A percentile compares a stretch with the other conserved stretches of the same genome.
Conservation (phyloP, 345 rosid species). For the Draba incana region DNA sequence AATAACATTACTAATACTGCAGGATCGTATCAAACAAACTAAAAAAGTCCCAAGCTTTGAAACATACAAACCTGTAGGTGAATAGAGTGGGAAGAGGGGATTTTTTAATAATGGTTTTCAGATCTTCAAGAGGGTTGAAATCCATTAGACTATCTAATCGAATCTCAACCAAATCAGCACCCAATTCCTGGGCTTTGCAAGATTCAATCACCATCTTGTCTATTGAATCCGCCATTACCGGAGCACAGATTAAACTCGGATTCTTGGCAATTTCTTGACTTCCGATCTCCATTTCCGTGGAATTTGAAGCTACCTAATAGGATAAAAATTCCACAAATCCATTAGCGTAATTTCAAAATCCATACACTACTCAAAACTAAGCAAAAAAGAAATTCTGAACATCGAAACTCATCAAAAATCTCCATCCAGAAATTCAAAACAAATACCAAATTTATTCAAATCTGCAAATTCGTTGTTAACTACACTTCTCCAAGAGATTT, state of each 20-base stretch:
- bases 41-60: slow-evolving; percentile 15
- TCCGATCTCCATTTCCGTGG: slow-evolving; percentile 39
- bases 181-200: slow-evolving; percentile 58
- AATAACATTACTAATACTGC: slow-evolving; percentile 7
- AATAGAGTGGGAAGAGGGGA: slow-evolving; percentile 79
- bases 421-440: too few species aligned
- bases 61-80: slow-evolving; percentile 72
- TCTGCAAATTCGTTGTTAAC: too few species aligned
- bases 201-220: slow-evolving; percentile 56
- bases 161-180: slow-evolving; percentile 89
- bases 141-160: slow-evolving; percentile 68
- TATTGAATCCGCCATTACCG: slow-evolving; percentile 71
- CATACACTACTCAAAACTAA: too few species aligned
- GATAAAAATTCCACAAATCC: not conserved
- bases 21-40: slow-evolving; percentile 5
- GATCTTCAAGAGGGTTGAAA: slow-evolving; percentile 52
- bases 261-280: slow-evolving; percentile 48
- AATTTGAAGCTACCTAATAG: slow-evolving; percentile 52
- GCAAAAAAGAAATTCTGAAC: too few species aligned
- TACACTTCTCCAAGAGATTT: too few species aligned
- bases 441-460: not conserved
- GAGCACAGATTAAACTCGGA: slow-evolving; percentile 76
- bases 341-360: too few species aligned
- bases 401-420: too few species aligned
- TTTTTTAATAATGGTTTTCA: slow-evolving; percentile 53